Conservation (phyloP, 371 early-diverging fungal genomes). For the Conidiobolus incongruus region DNA sequence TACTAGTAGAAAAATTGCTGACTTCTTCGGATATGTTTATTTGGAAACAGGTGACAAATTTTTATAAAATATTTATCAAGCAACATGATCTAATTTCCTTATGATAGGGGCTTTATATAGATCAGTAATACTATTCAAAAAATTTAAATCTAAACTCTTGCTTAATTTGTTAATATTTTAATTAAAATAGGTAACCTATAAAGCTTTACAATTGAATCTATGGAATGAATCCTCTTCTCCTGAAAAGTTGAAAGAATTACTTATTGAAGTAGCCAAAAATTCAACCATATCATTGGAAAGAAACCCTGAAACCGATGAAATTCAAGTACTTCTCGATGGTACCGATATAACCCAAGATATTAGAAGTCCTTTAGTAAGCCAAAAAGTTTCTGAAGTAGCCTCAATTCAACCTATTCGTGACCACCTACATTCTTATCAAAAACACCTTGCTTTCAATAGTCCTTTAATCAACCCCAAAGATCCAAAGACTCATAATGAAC, state of each 20-base stretch:
- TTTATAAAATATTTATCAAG: slow-evolving; percentile 4
- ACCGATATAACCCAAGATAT: slow-evolving; percentile 43
- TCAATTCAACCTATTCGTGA: slow-evolving; percentile 34
- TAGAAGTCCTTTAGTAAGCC: slow-evolving; percentile 33
- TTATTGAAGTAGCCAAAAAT: slow-evolving; percentile 8
- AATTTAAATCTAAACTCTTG: too few species aligned
- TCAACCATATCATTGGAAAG: slow-evolving; percentile 6
- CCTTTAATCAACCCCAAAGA: slow-evolving; percentile 40
- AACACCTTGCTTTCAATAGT: too few species aligned
- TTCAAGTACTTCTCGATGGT: slow-evolving; percentile 25
- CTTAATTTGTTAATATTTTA: background rate
- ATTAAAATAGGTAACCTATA: slow-evolving; percentile 22
- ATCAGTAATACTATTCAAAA: slow-evolving; percentile 14
- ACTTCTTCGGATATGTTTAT: slow-evolving; percentile 44
- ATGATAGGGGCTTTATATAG: slow-evolving; percentile 25
- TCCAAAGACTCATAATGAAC: slow-evolving; percentile 6
- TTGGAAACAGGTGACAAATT: slow-evolving; percentile 66
- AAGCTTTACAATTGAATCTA: slow-evolving; percentile 17
- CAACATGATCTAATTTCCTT: background rate
- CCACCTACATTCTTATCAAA: too few species aligned
- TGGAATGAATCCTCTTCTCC: slow-evolving; percentile 9
- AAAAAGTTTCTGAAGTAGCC: slow-evolving; percentile 41
- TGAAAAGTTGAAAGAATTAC: slow-evolving; percentile 6
- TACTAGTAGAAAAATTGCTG: slow-evolving; percentile 46
- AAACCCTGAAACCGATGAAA: too few species aligned